Conservation (phyloP, 805 yeast genomes). For the Starmera caribaea region DNA sequence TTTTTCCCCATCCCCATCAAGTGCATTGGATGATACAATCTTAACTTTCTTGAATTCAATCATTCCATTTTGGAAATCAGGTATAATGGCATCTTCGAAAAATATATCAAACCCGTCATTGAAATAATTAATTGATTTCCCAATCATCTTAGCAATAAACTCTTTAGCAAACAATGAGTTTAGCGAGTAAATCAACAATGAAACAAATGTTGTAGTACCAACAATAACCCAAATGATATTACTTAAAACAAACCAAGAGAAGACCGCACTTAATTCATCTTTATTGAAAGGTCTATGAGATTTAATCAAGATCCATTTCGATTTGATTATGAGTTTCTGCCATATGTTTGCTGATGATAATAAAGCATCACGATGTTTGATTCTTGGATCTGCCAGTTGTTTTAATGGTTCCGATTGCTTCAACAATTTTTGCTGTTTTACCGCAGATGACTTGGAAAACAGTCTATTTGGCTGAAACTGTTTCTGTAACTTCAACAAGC, state of each 20-base stretch:
- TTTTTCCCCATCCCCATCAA: conserved; percentile 32
- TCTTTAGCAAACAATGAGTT: conserved; percentile 87
- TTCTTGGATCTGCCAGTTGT: too few species aligned
- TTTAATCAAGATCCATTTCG: conserved; percentile 71
- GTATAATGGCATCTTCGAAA: conserved; percentile 85
- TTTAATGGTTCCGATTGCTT: too few species aligned
- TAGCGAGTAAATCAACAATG: conserved; percentile 60
- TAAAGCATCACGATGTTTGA: too few species aligned
- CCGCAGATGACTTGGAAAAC: too few species aligned
- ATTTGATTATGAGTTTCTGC: conserved; percentile 38
- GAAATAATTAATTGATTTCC: conserved; percentile 59
- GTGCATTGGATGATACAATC: conserved; percentile 40
- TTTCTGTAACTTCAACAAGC: too few species aligned
- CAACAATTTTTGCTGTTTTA: too few species aligned
- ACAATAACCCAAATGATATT: conserved; percentile 69
- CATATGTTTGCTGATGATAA: conserved; percentile 18
- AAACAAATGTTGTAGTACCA: conserved; percentile 88
- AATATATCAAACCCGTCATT: conserved; percentile 73
- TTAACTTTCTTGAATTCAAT: conserved; percentile 72
- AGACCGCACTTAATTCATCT: conserved; percentile 80
- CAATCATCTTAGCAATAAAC: conserved; percentile 70
- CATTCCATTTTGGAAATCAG: conserved; percentile 84
- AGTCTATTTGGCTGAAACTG: too few species aligned
- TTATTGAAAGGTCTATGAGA: conserved; percentile 78
- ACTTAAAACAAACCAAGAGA: conserved; percentile 85